A percentile compares a stretch with the other conserved stretches of the same genome.
These are phyloP conservation scores for Lolium perenne DNA, from an alignment of 176 grass and related monocot genomes.

Conservation along the genomic window DNA sequence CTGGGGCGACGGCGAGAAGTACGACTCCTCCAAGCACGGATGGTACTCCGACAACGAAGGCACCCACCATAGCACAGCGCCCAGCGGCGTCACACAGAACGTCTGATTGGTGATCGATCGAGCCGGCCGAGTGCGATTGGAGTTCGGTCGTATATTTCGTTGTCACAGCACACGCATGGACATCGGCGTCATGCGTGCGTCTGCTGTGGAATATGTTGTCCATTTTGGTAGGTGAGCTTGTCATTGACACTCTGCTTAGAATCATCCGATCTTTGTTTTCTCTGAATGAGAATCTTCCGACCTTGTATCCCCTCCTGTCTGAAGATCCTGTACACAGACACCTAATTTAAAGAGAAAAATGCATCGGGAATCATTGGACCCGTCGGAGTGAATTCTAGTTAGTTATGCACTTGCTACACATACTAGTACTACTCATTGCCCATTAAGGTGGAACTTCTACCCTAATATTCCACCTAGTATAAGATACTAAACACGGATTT, in stretches of 20 bases:
- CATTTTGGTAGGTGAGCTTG: slow-evolving; percentile 9
- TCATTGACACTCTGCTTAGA: neutral
- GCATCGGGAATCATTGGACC: too few relatives aligned
- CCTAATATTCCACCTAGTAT: too few relatives aligned
- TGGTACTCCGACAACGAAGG: slow-evolving; percentile 40
- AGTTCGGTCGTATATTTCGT: neutral
- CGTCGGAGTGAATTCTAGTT: too few relatives aligned
- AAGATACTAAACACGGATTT: too few relatives aligned
- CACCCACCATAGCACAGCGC: slow-evolving; percentile 46
- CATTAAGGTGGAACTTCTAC: too few relatives aligned
- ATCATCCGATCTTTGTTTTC: neutral
- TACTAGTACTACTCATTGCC: too few relatives aligned
- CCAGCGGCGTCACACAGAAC: slow-evolving; percentile 77
- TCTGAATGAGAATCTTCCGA: neutral
- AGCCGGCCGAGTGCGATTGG: neutral
- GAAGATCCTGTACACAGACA: neutral
- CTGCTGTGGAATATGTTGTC: slow-evolving; percentile 40
- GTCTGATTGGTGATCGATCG: slow-evolving; percentile 35
- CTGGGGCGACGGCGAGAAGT: slow-evolving; percentile 97
- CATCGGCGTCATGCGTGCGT: neutral
- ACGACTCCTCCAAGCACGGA: slow-evolving; percentile 37
- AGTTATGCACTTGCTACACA: too few relatives aligned
- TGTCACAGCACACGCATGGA: neutral
- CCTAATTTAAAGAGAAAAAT: neutral
- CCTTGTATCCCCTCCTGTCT: neutral